These are phyloP conservation scores for Coprinopsis cinerea DNA, from an alignment of 768 basidiomycete species.

Conservation along the genomic window DNA sequence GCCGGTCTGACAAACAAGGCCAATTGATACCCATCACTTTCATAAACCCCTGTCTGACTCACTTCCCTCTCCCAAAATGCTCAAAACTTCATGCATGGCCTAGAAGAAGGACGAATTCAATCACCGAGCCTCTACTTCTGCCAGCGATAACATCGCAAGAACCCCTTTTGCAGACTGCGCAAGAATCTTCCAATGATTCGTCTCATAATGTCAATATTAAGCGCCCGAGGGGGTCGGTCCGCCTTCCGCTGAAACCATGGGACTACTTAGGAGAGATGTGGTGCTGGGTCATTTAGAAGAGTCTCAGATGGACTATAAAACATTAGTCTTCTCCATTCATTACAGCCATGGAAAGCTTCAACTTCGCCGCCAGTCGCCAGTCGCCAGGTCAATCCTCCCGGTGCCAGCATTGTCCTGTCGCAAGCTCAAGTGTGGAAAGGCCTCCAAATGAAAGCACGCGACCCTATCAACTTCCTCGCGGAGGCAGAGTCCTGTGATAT, in stretches of 20 bases:
- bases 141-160: not conserved
- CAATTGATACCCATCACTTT: conserved; percentile 1
- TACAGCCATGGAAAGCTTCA: conserved; percentile 9
- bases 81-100: no score
- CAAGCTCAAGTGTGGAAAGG: conserved; percentile 16
- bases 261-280: no score
- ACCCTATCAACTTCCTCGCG: conserved; percentile 12
- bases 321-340: not conserved
- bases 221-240: no score
- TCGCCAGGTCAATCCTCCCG: conserved; percentile 15
- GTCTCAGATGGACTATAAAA: not conserved
- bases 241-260: no score
- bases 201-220: not conserved
- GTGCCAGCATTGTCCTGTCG: conserved; percentile 10
- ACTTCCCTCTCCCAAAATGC: not conserved
- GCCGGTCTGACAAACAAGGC: not conserved
- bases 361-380: conserved; percentile 13
- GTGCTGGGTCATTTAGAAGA: not conserved
- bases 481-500: conserved; percentile 4
- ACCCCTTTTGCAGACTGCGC: not conserved
- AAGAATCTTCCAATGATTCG: not conserved
- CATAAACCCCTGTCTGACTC: not conserved
- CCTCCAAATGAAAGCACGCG: conserved; percentile 11
- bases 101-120: not conserved
- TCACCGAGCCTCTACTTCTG: not conserved